Evolutionary conservation across 2,329 filamentous ascomycete species (phyloP).

Genomic region (Pseudomassariella vexata): DNA sequence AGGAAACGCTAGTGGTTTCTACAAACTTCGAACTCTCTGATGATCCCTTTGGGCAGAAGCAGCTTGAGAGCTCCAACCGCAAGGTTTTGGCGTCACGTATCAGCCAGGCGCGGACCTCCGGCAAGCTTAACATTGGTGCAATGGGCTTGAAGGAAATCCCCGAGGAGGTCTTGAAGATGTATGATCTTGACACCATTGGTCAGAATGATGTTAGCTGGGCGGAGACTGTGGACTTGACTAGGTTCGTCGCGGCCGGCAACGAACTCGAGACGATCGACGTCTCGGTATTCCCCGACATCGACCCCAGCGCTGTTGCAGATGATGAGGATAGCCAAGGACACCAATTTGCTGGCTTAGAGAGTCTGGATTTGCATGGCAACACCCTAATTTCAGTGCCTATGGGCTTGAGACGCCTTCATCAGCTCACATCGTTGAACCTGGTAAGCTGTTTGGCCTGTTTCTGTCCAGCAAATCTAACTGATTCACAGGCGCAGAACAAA

Average conservation of each 20-base stretch:
- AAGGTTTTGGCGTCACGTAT: constrained; percentile 71
- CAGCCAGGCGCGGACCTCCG: constrained; percentile 66
- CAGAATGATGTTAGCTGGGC: constrained; percentile 70
- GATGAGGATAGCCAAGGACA: constrained; percentile 63
- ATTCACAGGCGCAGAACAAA: constrained; percentile 67
- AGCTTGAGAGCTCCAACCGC: constrained; percentile 51
- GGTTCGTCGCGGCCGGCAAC: constrained; percentile 85
- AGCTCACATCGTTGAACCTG: constrained; percentile 77
- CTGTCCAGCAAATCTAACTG: not conserved
- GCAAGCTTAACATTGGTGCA: constrained; percentile 82
- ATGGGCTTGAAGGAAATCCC: constrained; percentile 77
- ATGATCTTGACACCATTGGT: constrained; percentile 66
- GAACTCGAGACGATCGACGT: constrained; percentile 72
- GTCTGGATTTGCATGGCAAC: constrained; percentile 83
- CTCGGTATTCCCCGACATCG: constrained; percentile 69
- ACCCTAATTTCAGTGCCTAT: constrained; percentile 64
- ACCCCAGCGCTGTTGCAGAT: constrained; percentile 49
- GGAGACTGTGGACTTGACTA: constrained; percentile 80
- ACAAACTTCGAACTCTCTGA: constrained; percentile 53
- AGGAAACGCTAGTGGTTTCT: constrained; percentile 43
- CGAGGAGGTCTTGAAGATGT: constrained; percentile 82
- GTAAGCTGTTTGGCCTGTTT: constrained; percentile 36
- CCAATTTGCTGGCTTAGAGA: constrained; percentile 77
- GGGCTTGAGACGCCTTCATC: constrained; percentile 66
- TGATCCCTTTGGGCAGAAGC: constrained; percentile 67